Evolutionary conservation across 2,329 filamentous ascomycete species (phyloP).

Genomic region (Microdochium paspali): DNA sequence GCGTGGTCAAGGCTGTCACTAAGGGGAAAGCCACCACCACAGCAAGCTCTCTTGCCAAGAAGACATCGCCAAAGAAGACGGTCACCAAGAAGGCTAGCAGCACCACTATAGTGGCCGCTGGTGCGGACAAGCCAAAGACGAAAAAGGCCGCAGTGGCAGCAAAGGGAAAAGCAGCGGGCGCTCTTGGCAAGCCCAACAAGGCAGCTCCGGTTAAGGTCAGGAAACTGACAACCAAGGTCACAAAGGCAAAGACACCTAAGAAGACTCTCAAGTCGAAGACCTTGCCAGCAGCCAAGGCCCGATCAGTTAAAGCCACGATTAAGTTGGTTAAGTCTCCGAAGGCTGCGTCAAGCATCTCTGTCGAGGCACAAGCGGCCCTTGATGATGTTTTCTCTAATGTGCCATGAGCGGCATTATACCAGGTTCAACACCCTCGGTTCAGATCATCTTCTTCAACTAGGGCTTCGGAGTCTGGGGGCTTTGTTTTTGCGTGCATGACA

Average conservation of each 20-base stretch:
- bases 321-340: not conserved
- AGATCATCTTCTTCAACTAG: not conserved
- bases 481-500: not conserved
- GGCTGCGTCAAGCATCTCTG: not conserved
- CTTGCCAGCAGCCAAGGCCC: not conserved
- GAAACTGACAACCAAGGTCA: not conserved
- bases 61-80: not conserved
- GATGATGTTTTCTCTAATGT: not conserved
- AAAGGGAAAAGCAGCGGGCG: not conserved
- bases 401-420: not conserved
- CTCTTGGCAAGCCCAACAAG: not conserved
- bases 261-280: not conserved
- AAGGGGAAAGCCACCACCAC: constrained; percentile 5
- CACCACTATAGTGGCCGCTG: constrained; percentile 14
- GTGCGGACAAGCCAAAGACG: constrained; percentile 5
- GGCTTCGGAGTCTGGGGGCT: not conserved
- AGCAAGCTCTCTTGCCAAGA: not conserved
- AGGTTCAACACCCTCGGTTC: not conserved
- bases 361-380: not conserved
- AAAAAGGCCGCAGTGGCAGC: not conserved
- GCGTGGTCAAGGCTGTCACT: not conserved
- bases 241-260: not conserved
- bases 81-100: constrained; percentile 1
- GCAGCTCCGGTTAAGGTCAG: not conserved
- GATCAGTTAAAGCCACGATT: not conserved